Conservation (phyloP, 192 early-diverging fungal species). For the Haplosporangium gracile region DNA sequence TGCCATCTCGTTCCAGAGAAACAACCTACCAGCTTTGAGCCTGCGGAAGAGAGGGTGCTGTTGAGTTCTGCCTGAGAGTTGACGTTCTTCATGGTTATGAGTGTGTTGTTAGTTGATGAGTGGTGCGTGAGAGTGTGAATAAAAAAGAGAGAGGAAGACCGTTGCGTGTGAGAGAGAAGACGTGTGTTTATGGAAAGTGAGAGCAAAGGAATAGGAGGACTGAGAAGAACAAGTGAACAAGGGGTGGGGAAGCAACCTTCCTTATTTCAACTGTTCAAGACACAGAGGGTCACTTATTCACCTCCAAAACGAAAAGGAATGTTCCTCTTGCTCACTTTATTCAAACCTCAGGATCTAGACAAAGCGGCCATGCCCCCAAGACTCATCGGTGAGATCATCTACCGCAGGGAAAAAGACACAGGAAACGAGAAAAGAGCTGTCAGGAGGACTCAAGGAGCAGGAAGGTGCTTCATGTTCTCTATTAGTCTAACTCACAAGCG, state of each 20-base stretch:
- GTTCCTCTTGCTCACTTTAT: background rate
- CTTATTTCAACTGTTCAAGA: background rate
- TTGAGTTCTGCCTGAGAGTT: constrained; percentile 40
- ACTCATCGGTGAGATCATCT: constrained; percentile 33
- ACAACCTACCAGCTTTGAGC: constrained; percentile 27
- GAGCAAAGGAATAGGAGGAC: background rate
- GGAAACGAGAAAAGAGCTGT: background rate
- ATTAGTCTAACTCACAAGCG: background rate
- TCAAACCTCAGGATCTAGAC: background rate
- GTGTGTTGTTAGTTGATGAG: background rate
- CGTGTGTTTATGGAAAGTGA: background rate
- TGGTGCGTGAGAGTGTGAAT: background rate
- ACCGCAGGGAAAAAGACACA: background rate
- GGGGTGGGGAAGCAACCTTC: background rate
- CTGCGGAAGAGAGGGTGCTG: constrained; percentile 30
- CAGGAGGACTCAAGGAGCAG: background rate
- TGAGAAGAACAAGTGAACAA: background rate
- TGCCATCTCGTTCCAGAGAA: background rate
- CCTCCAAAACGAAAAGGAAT: background rate
- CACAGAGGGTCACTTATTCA: background rate
- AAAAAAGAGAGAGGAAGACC: background rate
- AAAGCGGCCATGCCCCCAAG: constrained; percentile 24
- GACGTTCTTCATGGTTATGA: constrained; percentile 34
- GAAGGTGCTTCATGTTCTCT: background rate
- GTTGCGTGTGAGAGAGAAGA: background rate